phyloP scores from a whole-genome alignment of 768 basidiomycete species.

The Chalciporus piperatus region DNA sequence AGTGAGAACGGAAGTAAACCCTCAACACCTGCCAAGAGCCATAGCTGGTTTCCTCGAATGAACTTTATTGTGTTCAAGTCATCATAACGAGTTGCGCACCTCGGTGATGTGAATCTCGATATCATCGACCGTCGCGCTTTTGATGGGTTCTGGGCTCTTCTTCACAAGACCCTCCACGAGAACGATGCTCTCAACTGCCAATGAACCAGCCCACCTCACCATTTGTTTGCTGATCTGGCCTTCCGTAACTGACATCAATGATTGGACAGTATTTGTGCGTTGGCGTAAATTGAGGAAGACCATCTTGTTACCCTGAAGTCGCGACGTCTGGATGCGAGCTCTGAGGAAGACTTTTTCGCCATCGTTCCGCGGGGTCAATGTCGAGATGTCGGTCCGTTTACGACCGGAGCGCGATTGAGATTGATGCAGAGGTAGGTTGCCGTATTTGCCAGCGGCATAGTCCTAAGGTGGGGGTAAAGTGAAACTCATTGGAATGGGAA shows the following conservation, averaged over 20 bases:
- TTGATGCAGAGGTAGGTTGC: slow-evolving; percentile 85
- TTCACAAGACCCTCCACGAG: slow-evolving; percentile 83
- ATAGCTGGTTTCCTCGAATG: slow-evolving; percentile 49
- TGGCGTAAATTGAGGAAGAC: slow-evolving; percentile 93
- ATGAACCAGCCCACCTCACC: slow-evolving; percentile 84
- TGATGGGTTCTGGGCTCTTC: slow-evolving; percentile 80
- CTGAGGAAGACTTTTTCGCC: slow-evolving; percentile 80
- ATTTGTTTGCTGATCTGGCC: slow-evolving; percentile 93
- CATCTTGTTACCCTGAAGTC: slow-evolving; percentile 94
- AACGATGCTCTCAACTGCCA: slow-evolving; percentile 87
- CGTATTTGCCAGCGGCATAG: slow-evolving; percentile 77
- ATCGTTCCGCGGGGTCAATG: slow-evolving; percentile 58
- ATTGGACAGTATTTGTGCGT: slow-evolving; percentile 83
- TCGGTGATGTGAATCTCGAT: slow-evolving; percentile 84
- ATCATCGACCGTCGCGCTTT: slow-evolving; percentile 84
- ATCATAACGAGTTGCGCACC: slow-evolving; percentile 40
- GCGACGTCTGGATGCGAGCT: slow-evolving; percentile 86
- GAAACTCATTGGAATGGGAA: slow-evolving; percentile 33
- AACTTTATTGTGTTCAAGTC: not conserved
- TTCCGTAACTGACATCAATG: slow-evolving; percentile 66
- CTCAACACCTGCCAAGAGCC: slow-evolving; percentile 80
- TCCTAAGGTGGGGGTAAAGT: slow-evolving; percentile 48
- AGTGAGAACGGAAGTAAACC: slow-evolving; percentile 83
- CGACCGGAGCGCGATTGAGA: slow-evolving; percentile 73
- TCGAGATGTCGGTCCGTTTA: slow-evolving; percentile 59